Evolutionary conservation across 768 basidiomycete species (phyloP).

Genomic region (Mycena haematopus): DNA sequence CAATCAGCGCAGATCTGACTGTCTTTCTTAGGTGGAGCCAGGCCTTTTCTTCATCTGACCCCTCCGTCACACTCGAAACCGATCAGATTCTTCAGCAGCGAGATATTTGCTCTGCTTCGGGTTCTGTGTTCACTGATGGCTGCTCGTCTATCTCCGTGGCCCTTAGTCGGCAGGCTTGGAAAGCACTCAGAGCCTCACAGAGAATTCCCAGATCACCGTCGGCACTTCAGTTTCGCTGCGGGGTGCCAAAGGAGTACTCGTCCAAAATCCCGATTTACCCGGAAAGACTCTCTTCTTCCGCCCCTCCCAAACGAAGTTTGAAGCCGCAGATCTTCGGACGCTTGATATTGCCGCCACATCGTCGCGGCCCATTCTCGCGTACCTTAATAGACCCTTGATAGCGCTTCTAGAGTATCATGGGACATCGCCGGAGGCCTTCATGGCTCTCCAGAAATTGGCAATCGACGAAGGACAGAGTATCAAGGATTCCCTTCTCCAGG

Average conservation of each 20-base stretch:
- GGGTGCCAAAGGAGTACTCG: slow-evolving; percentile 58
- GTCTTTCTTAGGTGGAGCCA: slow-evolving; percentile 47
- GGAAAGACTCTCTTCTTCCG: slow-evolving; percentile 48
- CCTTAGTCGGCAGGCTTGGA: slow-evolving; percentile 45
- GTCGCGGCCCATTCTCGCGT: slow-evolving; percentile 47
- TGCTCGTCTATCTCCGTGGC: slow-evolving; percentile 51
- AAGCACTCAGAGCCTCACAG: slow-evolving; percentile 39
- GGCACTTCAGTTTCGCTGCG: slow-evolving; percentile 51
- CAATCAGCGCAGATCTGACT: background rate
- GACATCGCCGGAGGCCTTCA: slow-evolving; percentile 40
- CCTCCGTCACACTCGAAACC: slow-evolving; percentile 45
- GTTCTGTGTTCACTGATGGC: slow-evolving; percentile 56
- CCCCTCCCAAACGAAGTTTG: slow-evolving; percentile 57
- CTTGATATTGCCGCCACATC: slow-evolving; percentile 59
- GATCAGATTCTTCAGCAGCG: slow-evolving; percentile 47
- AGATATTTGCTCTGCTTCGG: slow-evolving; percentile 35
- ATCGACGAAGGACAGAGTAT: slow-evolving; percentile 45
- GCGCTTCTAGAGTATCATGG: slow-evolving; percentile 54
- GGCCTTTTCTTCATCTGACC: slow-evolving; percentile 59
- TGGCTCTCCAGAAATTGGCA: slow-evolving; percentile 44
- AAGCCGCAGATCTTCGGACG: slow-evolving; percentile 40
- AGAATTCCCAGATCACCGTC: slow-evolving; percentile 41
- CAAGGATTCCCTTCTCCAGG: slow-evolving; percentile 40
- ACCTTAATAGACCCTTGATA: slow-evolving; percentile 56
- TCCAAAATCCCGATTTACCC: slow-evolving; percentile 44